These are phyloP conservation scores for Gonapodya sp. DNA, from an alignment of 192 early-diverging fungal species.

Conservation along the genomic window DNA sequence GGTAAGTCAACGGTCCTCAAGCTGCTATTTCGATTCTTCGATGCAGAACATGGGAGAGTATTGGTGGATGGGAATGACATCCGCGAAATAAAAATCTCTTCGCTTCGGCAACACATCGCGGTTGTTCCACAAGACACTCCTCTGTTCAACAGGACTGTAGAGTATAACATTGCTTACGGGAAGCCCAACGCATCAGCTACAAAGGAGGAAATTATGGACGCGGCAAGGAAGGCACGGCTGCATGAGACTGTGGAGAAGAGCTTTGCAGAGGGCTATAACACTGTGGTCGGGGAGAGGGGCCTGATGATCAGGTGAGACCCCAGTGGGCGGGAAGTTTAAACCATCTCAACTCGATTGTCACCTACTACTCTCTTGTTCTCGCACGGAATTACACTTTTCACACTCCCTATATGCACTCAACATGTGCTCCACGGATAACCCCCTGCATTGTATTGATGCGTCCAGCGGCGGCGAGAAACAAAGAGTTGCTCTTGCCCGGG, in stretches of 20 bases:
- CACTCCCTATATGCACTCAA: too few relatives aligned
- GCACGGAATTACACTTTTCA: too few relatives aligned
- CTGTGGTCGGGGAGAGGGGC: slow-evolving; percentile 82
- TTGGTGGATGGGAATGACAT: slow-evolving; percentile 80
- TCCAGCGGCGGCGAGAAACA: slow-evolving; percentile 62
- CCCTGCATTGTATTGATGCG: too few relatives aligned
- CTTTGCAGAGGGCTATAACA: slow-evolving; percentile 72
- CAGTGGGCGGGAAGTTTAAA: too few relatives aligned
- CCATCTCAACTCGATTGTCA: too few relatives aligned
- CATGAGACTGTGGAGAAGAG: slow-evolving; percentile 60
- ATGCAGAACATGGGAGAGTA: slow-evolving; percentile 69
- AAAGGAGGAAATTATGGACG: slow-evolving; percentile 52
- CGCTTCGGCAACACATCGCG: slow-evolving; percentile 67
- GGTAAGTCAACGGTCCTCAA: slow-evolving; percentile 77
- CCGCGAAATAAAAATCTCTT: slow-evolving; percentile 63
- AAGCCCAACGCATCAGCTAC: slow-evolving; percentile 39
- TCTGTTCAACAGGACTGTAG: slow-evolving; percentile 87
- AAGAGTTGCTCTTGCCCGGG: slow-evolving; percentile 79
- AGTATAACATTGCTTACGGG: slow-evolving; percentile 90
- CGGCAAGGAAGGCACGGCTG: slow-evolving; percentile 65
- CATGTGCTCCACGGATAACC: too few relatives aligned
- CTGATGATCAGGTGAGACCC: slow-evolving; percentile 34
- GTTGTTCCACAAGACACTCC: slow-evolving; percentile 90
- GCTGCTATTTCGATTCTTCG: slow-evolving; percentile 90
- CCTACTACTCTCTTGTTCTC: too few relatives aligned